Conservation (phyloP, 345 rosid species). For the Luvunga scandens region DNA sequence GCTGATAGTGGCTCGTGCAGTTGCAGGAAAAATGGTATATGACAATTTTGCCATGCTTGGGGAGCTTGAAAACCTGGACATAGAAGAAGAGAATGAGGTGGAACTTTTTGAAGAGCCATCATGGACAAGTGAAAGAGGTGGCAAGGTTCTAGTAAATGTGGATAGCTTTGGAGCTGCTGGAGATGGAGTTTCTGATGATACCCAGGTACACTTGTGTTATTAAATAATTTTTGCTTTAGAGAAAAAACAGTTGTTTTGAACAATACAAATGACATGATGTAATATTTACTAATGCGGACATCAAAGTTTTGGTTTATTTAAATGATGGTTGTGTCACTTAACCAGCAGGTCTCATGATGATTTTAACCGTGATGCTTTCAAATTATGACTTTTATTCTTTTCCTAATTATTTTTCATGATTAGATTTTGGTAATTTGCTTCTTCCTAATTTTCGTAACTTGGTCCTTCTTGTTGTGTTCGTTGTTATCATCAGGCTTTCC, state of each 20-base stretch:
- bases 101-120: conserved; percentile 39
- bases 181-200: conserved; percentile 89
- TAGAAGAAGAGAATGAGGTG: conserved; percentile 48
- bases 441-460: neutral
- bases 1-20: conserved; percentile 48
- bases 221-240: neutral
- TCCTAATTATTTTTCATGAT: neutral
- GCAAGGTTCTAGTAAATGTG: conserved; percentile 80
- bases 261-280: neutral
- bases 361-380: neutral
- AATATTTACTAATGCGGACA: neutral
- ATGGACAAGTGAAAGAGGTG: conserved; percentile 54
- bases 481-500: conserved; percentile 54
- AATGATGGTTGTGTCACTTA: neutral
- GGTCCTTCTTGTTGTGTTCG: conserved; percentile 3
- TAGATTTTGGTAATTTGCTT: neutral
- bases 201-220: conserved; percentile 52
- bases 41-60: conserved; percentile 46
- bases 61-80: conserved; percentile 53
- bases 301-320: neutral
- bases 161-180: conserved; percentile 91
- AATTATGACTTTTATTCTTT: neutral
- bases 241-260: neutral
- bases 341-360: neutral
- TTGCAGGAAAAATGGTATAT: conserved; percentile 33